Evolutionary conservation across 2,329 filamentous ascomycete species (phyloP), one percentile per base, ranked within the genome.

Genomic region (Cladosporium sp.): DNA sequence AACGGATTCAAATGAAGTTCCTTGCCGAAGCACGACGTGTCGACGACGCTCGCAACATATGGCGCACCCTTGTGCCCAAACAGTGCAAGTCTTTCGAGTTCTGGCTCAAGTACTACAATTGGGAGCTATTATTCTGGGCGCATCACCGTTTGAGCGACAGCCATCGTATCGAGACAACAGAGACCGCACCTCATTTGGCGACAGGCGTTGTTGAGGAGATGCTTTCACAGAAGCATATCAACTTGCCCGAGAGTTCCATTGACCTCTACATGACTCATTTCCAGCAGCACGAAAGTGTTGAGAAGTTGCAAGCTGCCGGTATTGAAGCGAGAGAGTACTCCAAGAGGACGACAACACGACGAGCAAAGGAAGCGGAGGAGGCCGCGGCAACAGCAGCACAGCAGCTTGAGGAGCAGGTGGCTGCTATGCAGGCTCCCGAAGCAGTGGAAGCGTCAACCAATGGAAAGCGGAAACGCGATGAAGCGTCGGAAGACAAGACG

Each of bases 1-100:
- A 98, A 77, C 89, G 92, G 63, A 96, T 97, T 64, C 90, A 95
- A 69, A 94, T 97, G 71, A 93, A 96, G 74, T 97, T 94, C 74
- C 84, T 96, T 58, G 93, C 91, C 3, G 91, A 97, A 76, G 92
- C 92, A 70, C 88, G 88, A 28, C 89, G 91, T 48, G 82, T 91
- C 61, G 87, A 92, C 23, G 89, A 89, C 65, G 95, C 94, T 2
- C 87, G 95, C 46, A 84, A 85, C 18, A 86, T 91, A 57, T 98
- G 92, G 88, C 88, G 90, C 69, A 65, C 67, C 21, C 83, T 98
- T 32, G 85, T 86, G 25, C 81, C 86, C n/a, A 82, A 85, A 21
- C 87, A 92, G 64, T 88, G 88, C 32, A 87, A 92, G 71, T 93
- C 88, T 71, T 93, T 93, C 74, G 92, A 97, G 72, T 98, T 98